Base-by-base conservation (phyloP, 495 filamentous ascomycete species). In the Hypoxylon fuscum region DNA sequence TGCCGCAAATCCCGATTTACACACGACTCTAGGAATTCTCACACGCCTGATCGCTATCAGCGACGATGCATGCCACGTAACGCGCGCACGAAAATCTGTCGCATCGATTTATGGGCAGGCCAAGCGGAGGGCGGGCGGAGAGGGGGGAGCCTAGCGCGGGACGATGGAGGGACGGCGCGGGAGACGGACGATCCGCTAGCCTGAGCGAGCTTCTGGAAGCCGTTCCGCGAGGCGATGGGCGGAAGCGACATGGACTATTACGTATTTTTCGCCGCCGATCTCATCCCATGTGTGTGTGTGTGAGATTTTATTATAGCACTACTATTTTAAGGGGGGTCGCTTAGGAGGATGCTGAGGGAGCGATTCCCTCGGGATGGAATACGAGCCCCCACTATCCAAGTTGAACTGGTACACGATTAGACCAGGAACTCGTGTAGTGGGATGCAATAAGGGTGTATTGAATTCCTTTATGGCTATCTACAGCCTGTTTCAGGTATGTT, bases 81-180 rank as follows among this genome's bases (percentile, higher is more conserved):
- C n/a, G n/a, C 25, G n/a, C 32, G 32, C 32, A 14, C 12, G n/a
- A n/a, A 35, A 35, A 35, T 12, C 2, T 35, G 11, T 35, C 7
- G 5, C 2, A 40, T 12, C 15, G 6, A 20, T 49, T 42, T 15
- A 45, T 44, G n/a, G 15, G 43, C 51, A 62, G 21, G 41, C 27
- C 23, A 51, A 22, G 17, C 46, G 23, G 44, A 31, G 53, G 27
- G 15, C 23, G 41, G 29, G 47, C 53, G 23, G 47, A 41, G 31
- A 58, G 40, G 46, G 25, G 32, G 46, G 27, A 38, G 47, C 1
- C 48, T 64, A 64, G 60, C 34, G 59, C 34, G 32, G 59, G n/a
- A 45, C 46, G 45, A 51, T 55, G 12, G 23, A 17, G 41, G 31
- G 29, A 53, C 57, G 48, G 57, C 57, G 48, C 48, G 60, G 45